Evolutionary conservation across 306 rosid genomes (phyloP).

Genomic region (Neltuma alba): DNA sequence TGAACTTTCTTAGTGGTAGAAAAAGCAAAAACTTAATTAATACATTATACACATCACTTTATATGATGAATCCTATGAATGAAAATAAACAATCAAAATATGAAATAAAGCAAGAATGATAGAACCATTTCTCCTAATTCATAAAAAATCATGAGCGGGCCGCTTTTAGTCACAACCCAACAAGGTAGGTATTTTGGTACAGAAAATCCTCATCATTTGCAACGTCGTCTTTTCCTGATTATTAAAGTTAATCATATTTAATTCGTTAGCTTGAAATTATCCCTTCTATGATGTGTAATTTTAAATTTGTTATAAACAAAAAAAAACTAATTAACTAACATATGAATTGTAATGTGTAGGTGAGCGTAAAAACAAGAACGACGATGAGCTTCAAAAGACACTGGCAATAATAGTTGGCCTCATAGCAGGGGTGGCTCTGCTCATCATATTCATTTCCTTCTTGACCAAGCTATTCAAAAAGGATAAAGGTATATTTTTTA

Average conservation of each 20-base stretch:
- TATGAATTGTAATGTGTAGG: constrained; percentile 23
- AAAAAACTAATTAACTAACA: neutral
- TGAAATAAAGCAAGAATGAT: constrained; percentile 2
- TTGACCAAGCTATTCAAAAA: constrained; percentile 48
- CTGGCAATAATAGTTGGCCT: constrained; percentile 81
- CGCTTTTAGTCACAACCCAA: neutral
- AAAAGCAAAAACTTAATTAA: neutral
- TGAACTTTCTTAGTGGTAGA: constrained; percentile 1
- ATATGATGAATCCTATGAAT: constrained; percentile 44
- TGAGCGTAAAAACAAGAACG: constrained; percentile 33
- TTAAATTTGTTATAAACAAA: neutral
- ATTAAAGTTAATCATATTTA: neutral
- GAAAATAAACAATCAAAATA: constrained; percentile 9
- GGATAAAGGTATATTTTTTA: constrained; percentile 37
- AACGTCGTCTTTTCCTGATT: neutral
- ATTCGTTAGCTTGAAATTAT: neutral
- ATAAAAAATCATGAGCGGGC: neutral
- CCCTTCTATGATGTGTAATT: neutral
- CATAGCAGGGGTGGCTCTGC: constrained; percentile 71
- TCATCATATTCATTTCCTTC: constrained; percentile 67
- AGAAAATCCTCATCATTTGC: neutral
- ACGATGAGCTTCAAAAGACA: constrained; percentile 68
- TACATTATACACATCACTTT: neutral
- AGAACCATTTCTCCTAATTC: constrained; percentile 10
- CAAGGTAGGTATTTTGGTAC: neutral